Base-by-base conservation (phyloP, 177 flowering plant species). In the Tripterygium wilfordii region DNA sequence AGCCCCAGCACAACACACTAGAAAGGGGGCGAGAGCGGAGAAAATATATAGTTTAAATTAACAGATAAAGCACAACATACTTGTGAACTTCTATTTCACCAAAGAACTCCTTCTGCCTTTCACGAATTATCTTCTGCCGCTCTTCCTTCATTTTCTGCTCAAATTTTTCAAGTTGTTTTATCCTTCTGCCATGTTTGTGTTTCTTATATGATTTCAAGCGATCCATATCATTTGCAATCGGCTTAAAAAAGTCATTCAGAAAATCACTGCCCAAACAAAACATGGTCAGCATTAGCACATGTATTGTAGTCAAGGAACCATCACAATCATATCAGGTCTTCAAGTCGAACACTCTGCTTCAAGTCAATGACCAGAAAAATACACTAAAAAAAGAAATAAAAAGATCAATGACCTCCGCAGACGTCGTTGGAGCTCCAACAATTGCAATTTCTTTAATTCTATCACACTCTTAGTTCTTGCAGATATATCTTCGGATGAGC, bases 61-160 rank as follows among this genome's bases (percentile, higher is more conserved):
- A 46, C 30, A 49, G 17, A 18, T 26, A 30, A 12, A 25, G 10
- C 27, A 30, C 46, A 22, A 66, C 80, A 45, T 68, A 92, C 99
- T 80, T 89, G 80, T 92, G 99, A 61, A 70, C 65, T 76, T 92
- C 99, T 35, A 92, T 58, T 59, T 89, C 97, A 57, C 79, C 61
- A 58, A 92, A 92, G 71, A 92, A 92, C 49, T 92, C 97, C 71
- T 89, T 92, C 71, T 92, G 99, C 76, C 97, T 80, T 74, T 89
- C 97, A 48, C 92, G 80, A 23, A 83, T 76, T 65, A 97, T 79
- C 83, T 83, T 92, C 54, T 79, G 92, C 19, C 99, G 79, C 67
- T 92, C 99, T 75, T 92, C 99, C 75, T 86, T 92, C 99, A 89
- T 89, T 66, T 71, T 86, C 69, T 79, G 89, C 65, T 92, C 99